phyloP scores from a whole-genome alignment of 1,284 basidiomycete genomes.

The Pseudozyma hubeiensis region DNA sequence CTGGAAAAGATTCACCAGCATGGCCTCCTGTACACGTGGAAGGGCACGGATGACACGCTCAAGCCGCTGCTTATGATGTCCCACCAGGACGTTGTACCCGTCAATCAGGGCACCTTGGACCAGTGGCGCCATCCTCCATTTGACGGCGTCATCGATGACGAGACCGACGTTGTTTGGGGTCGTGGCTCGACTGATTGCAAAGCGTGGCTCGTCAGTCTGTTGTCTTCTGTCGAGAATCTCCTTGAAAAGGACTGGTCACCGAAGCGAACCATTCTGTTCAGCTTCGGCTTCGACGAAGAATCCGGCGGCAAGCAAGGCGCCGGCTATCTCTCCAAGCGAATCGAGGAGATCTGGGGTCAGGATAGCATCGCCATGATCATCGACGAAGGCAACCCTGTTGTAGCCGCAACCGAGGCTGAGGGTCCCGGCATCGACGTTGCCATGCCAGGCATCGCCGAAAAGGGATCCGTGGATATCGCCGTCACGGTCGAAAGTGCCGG shows the following conservation, averaged over 20 bases:
- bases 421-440: constrained; percentile 55
- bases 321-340: constrained; percentile 36
- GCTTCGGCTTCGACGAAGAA: constrained; percentile 81
- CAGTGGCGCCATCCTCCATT: constrained; percentile 73
- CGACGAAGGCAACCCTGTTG: constrained; percentile 59
- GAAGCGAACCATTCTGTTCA: constrained; percentile 72
- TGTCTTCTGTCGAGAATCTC: constrained; percentile 72
- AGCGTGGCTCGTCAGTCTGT: constrained; percentile 70
- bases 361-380: constrained; percentile 61
- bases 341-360: constrained; percentile 56
- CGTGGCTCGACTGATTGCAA: constrained; percentile 68
- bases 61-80: constrained; percentile 78
- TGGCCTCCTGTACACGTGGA: constrained; percentile 77
- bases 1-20: constrained; percentile 74
- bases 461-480: constrained; percentile 73
- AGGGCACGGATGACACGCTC: constrained; percentile 73
- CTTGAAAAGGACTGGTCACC: constrained; percentile 70
- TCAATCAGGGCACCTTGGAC: constrained; percentile 70
- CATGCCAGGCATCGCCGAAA: constrained; percentile 75
- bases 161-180: constrained; percentile 72
- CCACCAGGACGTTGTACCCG: constrained; percentile 72
- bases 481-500: constrained; percentile 71
- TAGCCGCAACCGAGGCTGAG: constrained; percentile 31
- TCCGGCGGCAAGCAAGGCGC: constrained; percentile 62
- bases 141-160: constrained; percentile 70